phyloP scores from a whole-genome alignment of 176 grass and related monocot genomes.

The Paspalum notatum region DNA sequence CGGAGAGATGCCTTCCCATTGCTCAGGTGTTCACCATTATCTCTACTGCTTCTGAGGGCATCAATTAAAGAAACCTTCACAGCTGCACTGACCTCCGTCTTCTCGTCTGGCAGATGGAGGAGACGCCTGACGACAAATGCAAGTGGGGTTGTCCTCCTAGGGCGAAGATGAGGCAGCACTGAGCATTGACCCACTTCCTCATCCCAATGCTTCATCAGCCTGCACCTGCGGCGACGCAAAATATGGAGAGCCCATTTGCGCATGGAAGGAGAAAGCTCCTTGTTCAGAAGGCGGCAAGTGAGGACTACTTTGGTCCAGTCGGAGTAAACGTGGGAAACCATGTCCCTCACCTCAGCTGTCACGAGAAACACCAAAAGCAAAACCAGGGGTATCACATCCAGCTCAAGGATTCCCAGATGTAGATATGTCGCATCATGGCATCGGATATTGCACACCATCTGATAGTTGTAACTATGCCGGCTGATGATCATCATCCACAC shows the following conservation, averaged over 20 bases:
- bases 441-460: not conserved
- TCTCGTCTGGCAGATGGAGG: not conserved
- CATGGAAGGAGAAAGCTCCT: no score
- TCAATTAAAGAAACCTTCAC: not conserved
- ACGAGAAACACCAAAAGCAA: not conserved
- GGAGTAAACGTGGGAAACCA: not conserved
- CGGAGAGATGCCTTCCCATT: not conserved
- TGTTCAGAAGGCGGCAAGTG: no score
- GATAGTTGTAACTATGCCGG: not conserved
- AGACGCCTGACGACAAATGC: not conserved
- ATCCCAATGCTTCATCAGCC: not conserved
- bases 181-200: not conserved
- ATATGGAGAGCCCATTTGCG: no score
- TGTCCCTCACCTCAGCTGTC: not conserved
- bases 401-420: not conserved
- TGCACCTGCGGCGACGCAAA: no score
- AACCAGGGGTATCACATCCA: not conserved
- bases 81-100: not conserved
- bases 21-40: not conserved
- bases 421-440: not conserved
- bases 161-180: not conserved
- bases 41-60: no score
- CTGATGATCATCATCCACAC: not conserved
- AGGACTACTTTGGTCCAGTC: no score
- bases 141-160: not conserved